These are phyloP conservation scores for Calocybe indica DNA, from an alignment of 768 basidiomycete species.

Conservation along the genomic window DNA sequence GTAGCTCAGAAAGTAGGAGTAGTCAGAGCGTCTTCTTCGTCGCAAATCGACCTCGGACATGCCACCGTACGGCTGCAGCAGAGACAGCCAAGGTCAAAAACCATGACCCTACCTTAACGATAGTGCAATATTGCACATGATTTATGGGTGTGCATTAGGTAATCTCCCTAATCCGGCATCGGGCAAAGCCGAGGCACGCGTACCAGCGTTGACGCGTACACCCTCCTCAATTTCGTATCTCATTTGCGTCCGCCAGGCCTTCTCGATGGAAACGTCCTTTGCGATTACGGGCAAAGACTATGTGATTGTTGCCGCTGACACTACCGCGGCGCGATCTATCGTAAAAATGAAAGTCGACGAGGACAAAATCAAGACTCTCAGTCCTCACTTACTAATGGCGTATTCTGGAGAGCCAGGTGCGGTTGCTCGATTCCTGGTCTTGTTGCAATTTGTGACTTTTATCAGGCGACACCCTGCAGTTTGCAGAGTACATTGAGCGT, in stretches of 20 bases:
- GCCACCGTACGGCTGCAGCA: not conserved
- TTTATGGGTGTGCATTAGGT: no score
- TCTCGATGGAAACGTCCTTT: conserved; percentile 83
- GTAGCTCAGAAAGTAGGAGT: conserved; percentile 54
- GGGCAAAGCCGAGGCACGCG: no score
- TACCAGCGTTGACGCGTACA: conserved; percentile 14
- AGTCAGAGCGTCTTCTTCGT: conserved; percentile 42
- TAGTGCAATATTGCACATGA: not conserved
- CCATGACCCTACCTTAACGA: conserved; percentile 1
- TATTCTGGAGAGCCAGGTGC: conserved; percentile 90
- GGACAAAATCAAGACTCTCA: conserved; percentile 92
- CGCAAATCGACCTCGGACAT: conserved; percentile 27
- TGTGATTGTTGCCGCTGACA: conserved; percentile 89
- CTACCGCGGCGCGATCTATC: conserved; percentile 83
- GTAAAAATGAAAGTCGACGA: conserved; percentile 97
- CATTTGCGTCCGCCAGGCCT: conserved; percentile 16
- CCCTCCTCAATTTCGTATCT: conserved; percentile 3
- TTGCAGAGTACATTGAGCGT: conserved; percentile 93
- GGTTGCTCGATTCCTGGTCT: conserved; percentile 12
- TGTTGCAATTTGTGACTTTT: not conserved
- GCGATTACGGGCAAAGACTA: conserved; percentile 91
- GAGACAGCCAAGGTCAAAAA: not conserved
- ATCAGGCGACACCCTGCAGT: conserved; percentile 91
- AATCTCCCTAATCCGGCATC: no score
- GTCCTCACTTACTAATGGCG: conserved; percentile 90